Evolutionary conservation across 495 filamentous ascomycete genomes (phyloP).

Genomic region (Daldinia childiae): DNA sequence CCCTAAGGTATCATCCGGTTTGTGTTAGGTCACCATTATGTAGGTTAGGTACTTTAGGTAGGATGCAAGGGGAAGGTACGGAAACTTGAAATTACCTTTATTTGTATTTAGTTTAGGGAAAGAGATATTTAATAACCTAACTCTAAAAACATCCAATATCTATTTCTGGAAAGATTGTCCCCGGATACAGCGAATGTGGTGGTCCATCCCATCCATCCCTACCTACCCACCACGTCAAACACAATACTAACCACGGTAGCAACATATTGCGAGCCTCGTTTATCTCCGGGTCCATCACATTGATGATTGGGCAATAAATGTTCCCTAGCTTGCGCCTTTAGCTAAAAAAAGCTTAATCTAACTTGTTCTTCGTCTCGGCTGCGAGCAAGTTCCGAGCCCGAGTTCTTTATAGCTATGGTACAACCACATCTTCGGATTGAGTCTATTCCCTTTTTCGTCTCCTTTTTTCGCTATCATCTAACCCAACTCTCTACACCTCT

Average conservation of each 20-base stretch:
- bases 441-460: not conserved
- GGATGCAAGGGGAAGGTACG: not conserved
- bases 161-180: not conserved
- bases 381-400: conserved; percentile 6
- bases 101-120: too few species aligned
- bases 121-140: too few species aligned
- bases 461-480: not conserved
- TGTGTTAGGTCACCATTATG: too few species aligned
- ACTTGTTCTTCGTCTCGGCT: conserved; percentile 2
- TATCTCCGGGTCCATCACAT: not conserved
- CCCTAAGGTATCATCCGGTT: not conserved
- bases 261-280: not conserved
- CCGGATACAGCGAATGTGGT: not conserved
- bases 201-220: not conserved
- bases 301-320: not conserved
- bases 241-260: not conserved
- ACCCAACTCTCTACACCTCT: too few species aligned
- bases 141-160: not conserved
- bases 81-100: not conserved
- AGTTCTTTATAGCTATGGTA: not conserved
- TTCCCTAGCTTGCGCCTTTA: not conserved
- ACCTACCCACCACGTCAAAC: not conserved
- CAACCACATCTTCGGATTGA: conserved; percentile 1
- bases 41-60: too few species aligned
- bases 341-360: not conserved